Percentiles rank a stretch among this genome's conserved stretches.
Evolutionary conservation across 306 rosid genomes (phyloP).

Genomic region (Potentilla sterilis): DNA sequence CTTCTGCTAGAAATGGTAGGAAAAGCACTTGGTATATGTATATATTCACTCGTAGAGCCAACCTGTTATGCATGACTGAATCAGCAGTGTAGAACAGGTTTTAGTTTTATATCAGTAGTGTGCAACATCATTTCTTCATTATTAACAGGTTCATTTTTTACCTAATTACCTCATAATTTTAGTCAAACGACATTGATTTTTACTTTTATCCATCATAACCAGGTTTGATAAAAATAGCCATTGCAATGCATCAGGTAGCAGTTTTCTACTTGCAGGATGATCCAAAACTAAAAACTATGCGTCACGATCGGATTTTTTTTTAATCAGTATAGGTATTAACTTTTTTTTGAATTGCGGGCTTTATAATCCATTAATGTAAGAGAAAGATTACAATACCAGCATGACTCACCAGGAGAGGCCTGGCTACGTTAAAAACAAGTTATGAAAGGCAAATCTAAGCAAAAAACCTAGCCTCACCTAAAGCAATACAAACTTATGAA

Average conservation of each 20-base stretch:
- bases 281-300: background rate
- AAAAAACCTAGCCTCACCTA: too few species aligned
- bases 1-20: background rate
- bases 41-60: background rate
- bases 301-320: background rate
- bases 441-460: too few species aligned
- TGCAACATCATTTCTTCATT: background rate
- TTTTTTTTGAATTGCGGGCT: too few species aligned
- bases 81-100: conserved; percentile 2
- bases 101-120: background rate
- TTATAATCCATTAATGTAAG: too few species aligned
- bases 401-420: too few species aligned
- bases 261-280: background rate
- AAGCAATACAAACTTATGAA: too few species aligned
- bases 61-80: background rate
- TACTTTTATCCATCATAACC: background rate
- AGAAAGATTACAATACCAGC: too few species aligned
- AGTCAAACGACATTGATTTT: background rate
- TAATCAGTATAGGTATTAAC: too few species aligned
- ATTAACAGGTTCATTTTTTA: background rate
- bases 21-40: background rate
- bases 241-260: background rate
- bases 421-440: too few species aligned
- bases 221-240: background rate
- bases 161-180: conserved; percentile 3